Percentiles rank a stretch among this genome's conserved stretches.
phyloP scores from a whole-genome alignment of 306 rosid species.

The Sechiopsis laciniata region DNA sequence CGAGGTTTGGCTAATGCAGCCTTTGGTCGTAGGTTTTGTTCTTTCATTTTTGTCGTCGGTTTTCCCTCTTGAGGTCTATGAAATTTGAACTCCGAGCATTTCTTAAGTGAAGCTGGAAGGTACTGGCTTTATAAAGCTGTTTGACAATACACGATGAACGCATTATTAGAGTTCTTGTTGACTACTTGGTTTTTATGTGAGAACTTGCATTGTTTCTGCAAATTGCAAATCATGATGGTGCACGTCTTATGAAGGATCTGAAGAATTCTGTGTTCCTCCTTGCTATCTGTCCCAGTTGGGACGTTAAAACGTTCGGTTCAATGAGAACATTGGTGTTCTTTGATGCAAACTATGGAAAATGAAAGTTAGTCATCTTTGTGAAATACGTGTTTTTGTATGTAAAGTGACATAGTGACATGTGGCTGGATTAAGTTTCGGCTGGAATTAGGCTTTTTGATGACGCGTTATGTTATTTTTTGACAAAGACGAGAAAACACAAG shows the following conservation, averaged over 20 bases:
- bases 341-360: not conserved
- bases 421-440: constrained; percentile 6
- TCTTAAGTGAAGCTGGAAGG: no score
- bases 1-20: not conserved
- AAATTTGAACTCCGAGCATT: not conserved
- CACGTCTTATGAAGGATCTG: not conserved
- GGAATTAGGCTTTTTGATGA: not conserved
- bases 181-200: not conserved
- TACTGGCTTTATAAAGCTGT: no score
- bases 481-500: not conserved
- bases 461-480: not conserved
- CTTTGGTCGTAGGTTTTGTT: not conserved
- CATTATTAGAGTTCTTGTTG: not conserved
- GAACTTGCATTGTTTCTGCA: not conserved
- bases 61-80: not conserved
- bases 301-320: not conserved
- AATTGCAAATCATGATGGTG: not conserved
- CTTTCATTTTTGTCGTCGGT: not conserved
- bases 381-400: not conserved
- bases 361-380: not conserved
- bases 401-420: not conserved
- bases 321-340: not conserved
- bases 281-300: not conserved
- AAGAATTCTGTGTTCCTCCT: not conserved
- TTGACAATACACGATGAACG: not conserved